Evolutionary conservation across 2,329 filamentous ascomycete species (phyloP).

Genomic region (Alternaria incomplexa): DNA sequence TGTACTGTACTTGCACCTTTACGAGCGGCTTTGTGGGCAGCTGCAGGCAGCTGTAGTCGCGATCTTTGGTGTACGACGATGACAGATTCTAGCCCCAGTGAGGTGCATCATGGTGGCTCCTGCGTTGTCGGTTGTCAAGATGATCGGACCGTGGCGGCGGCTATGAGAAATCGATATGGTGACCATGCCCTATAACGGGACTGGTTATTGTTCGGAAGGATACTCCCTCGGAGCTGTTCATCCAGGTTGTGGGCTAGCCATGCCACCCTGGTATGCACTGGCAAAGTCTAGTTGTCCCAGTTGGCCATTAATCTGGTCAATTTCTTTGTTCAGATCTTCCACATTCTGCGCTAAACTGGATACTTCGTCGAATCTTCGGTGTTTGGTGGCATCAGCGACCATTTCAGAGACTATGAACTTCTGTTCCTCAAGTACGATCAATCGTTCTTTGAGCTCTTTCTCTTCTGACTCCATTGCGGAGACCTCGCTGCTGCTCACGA

Average conservation of each 20-base stretch:
- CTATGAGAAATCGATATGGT: not conserved
- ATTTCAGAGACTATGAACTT: constrained; percentile 87
- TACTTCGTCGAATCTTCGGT: constrained; percentile 85
- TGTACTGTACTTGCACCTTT: not conserved
- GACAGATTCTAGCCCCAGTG: not conserved
- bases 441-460: constrained; percentile 76
- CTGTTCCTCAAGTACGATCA: constrained; percentile 90
- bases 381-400: constrained; percentile 76
- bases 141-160: not conserved
- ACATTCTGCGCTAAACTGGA: constrained; percentile 78
- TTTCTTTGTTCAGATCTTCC: constrained; percentile 82
- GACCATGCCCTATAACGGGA: not conserved
- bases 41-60: not conserved
- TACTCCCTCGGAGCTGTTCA: constrained; percentile 11
- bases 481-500: constrained; percentile 63
- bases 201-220: not conserved
- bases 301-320: constrained; percentile 69
- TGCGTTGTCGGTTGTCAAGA: not conserved
- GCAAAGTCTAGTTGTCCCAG: constrained; percentile 71
- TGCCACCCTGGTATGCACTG: constrained; percentile 52
- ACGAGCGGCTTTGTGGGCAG: not conserved
- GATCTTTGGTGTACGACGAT: not conserved
- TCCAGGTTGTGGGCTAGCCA: constrained; percentile 31
- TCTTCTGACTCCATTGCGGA: constrained; percentile 81
- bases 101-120: not conserved